These are phyloP conservation scores for Boletellus sp. DNA, from an alignment of 768 basidiomycete species.

Conservation along the genomic window DNA sequence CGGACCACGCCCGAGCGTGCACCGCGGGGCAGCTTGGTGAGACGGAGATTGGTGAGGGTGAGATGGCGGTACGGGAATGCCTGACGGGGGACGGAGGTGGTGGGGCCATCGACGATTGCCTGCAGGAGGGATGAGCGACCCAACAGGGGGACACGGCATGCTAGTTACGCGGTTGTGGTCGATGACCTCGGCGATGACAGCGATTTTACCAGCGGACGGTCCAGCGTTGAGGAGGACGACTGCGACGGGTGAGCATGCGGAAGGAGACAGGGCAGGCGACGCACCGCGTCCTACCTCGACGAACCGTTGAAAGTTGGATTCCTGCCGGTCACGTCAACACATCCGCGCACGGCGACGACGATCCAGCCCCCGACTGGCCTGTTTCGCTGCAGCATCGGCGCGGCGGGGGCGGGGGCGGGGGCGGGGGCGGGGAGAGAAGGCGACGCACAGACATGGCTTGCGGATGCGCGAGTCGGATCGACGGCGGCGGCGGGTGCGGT, in stretches of 20 bases:
- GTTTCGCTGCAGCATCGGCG: rapidly evolving
- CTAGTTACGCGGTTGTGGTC: conserved; percentile 90
- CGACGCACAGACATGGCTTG: conserved; percentile 24
- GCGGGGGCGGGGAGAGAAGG: rapidly evolving
- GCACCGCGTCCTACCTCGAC: conserved; percentile 96
- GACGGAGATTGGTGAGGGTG: conserved; percentile 80
- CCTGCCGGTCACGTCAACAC: conserved; percentile 36
- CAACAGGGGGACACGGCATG: background rate
- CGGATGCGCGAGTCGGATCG: background rate
- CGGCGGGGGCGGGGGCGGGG: background rate
- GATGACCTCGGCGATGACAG: conserved; percentile 95
- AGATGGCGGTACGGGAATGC: conserved; percentile 89
- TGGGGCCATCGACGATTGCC: conserved; percentile 96
- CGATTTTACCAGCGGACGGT: conserved; percentile 82
- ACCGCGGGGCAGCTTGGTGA: conserved; percentile 81
- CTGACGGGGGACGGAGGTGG: conserved; percentile 89
- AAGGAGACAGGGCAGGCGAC: background rate
- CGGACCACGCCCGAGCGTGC: conserved; percentile 79
- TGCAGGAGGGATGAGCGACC: conserved; percentile 28
- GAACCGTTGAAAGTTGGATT: conserved; percentile 93
- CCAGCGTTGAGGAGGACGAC: conserved; percentile 94
- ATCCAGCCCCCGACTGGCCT: conserved; percentile 11
- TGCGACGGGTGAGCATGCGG: conserved; percentile 4
- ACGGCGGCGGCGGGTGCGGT: background rate
- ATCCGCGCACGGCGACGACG: conserved; percentile 2